phyloP scores from a whole-genome alignment of 2,329 filamentous ascomycete species.

The Stromatinia cepivora region DNA sequence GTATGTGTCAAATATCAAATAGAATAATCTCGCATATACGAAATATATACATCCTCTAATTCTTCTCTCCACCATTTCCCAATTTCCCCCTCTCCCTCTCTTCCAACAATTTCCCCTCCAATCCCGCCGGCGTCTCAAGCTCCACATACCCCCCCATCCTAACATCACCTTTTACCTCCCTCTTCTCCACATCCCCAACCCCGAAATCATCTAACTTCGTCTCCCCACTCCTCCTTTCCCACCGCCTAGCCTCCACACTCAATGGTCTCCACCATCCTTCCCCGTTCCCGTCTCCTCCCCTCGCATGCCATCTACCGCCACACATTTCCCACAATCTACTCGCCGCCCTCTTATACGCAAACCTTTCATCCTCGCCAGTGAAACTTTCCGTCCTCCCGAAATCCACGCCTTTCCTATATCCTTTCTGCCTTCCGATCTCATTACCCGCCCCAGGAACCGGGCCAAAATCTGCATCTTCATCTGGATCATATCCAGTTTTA shows the following conservation, averaged over 20 bases:
- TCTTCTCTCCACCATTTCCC: not conserved
- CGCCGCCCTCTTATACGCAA: conserved; percentile 75
- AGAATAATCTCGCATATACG: not conserved
- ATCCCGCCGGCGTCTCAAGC: conserved; percentile 48
- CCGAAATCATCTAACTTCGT: conserved; percentile 9
- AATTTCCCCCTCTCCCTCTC: conserved; percentile 24
- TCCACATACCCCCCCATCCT: conserved; percentile 46
- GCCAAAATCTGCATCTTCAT: conserved; percentile 59
- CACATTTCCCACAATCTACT: conserved; percentile 84
- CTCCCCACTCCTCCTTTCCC: conserved; percentile 50
- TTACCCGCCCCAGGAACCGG: conserved; percentile 39
- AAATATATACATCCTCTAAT: not conserved
- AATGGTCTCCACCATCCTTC: conserved; percentile 68
- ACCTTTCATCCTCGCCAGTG: conserved; percentile 78
- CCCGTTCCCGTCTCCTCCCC: conserved; percentile 50
- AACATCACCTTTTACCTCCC: conserved; percentile 40
- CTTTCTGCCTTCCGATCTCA: conserved; percentile 42
- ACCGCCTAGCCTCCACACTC: conserved; percentile 61
- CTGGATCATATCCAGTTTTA: conserved; percentile 54
- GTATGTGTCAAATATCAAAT: not conserved
- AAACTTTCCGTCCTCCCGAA: conserved; percentile 69
- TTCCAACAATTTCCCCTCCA: conserved; percentile 38
- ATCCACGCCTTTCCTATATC: conserved; percentile 44
- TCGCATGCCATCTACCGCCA: conserved; percentile 67
- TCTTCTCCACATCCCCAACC: conserved; percentile 10